Evolutionary conservation across 2,329 filamentous ascomycete species (phyloP), one percentile per base, ranked within the genome.

Genomic region (Orbilia oligospora): DNA sequence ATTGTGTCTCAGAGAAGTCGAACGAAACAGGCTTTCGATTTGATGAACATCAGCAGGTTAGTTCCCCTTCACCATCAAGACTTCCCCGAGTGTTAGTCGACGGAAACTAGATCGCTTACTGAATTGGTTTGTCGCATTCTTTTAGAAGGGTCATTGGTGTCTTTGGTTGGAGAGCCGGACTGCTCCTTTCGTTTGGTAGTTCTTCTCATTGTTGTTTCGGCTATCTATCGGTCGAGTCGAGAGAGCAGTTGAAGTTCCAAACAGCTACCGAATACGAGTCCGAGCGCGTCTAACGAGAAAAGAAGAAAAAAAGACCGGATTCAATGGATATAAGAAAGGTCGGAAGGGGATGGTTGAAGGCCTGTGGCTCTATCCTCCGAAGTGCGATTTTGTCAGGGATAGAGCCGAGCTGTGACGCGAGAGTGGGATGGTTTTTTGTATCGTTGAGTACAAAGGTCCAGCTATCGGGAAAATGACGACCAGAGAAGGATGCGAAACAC

Each of bases 111-210:
- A 16, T 24, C 22, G 44, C 75, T 72, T 72, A 78, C 75, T 24
- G 73, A 67, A 22, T 51, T 63, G 12, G 75, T 78, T 36, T 71
- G 67, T 49, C 75, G 75, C 36, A 55, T 36, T 33, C 68, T 71
- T 38, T 78, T 78, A 49, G 63, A 38, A 20, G 75, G 58, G 24
- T 77, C 72, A 41, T 20, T 63, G 5, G 44, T 2, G 20, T 78
- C 75, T 36, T 78, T 78, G 68, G 51, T 30, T 24, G 75, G 75
- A 38, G 75, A 78, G n/a, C 68, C 75, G 18, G 75, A 78, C 36
- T 71, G 66, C 36, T 78, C 75, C 58, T 78, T 78, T 63, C 73
- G 67, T 71, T 77, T 77, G 51, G 73, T 61, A 4, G 56, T 64
- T 41, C 73, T 65, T 41, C 73, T 64, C 73, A 77, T 77, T 61